Evolutionary conservation across 352 stramenopile genomes (phyloP).

Genomic region (Aphanomyces astaci): DNA sequence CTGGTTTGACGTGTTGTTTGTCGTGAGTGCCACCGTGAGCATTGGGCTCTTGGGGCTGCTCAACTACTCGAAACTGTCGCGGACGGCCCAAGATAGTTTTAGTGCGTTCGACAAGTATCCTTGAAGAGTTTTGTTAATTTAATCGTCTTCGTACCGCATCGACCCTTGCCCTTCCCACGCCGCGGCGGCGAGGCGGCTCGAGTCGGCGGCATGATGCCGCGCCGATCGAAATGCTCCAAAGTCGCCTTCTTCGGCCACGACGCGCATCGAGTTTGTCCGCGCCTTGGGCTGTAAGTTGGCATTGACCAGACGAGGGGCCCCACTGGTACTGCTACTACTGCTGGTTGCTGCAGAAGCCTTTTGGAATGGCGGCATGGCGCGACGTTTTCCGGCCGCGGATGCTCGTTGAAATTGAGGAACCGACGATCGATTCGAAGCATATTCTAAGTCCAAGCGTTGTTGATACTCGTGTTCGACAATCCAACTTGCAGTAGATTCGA

Average conservation of each 20-base stretch:
- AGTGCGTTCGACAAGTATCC: slow-evolving; percentile 70
- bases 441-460: too few species aligned
- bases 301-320: background rate
- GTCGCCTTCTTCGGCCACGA: slow-evolving; percentile 5
- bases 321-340: too few species aligned
- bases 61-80: slow-evolving; percentile 74
- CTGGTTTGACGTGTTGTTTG: slow-evolving; percentile 82
- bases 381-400: background rate
- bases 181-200: background rate
- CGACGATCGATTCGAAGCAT: background rate
- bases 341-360: background rate
- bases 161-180: slow-evolving; percentile 16
- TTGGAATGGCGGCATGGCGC: background rate
- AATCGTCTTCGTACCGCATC: slow-evolving; percentile 11
- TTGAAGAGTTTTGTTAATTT: slow-evolving; percentile 28
- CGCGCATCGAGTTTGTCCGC: slow-evolving; percentile 1
- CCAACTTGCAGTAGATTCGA: too few species aligned
- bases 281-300: slow-evolving; percentile 1
- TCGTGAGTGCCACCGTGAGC: slow-evolving; percentile 62
- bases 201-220: background rate
- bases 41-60: slow-evolving; percentile 47
- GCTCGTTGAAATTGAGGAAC: background rate
- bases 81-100: slow-evolving; percentile 58
- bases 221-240: background rate
- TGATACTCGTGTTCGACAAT: too few species aligned